Evolutionary conservation across 306 rosid species (phyloP), one percentile per base, ranked within the genome.

Genomic region (Lathyrus tuberosus): DNA sequence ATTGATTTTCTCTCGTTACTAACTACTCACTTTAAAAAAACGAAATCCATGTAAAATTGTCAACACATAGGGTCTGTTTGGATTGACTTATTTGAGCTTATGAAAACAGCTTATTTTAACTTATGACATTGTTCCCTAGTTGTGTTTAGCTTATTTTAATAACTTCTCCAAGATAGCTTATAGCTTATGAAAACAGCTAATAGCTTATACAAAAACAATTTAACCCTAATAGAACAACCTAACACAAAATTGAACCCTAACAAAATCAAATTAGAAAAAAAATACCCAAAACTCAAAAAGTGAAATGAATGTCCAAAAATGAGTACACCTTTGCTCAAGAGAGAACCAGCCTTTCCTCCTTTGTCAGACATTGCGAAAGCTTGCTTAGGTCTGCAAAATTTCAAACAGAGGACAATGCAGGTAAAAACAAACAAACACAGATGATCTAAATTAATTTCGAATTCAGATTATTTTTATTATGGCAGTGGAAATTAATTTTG

Each of bases 291-390:
- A 70, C 40, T 0, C 4, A 30, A 48, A 22, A 47, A 15, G 20
- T 37, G 20, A 20, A 26, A 48, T 16, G 67, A 65, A 58, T 38
- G 49, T 18, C 43, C 31, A 67, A 77, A 11, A 51, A 62, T 64
- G 24, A 82, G 80, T 73, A 28, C 77, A 35, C 80, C 75, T 78
- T 78, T 82, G 78, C 77, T 71, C 37, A 71, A 41, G 20, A 62
- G 35, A 24, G 91, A 72, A 62, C 33, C 79, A 49, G 83, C 89
- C 79, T 82, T 88, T 72, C 88, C 96, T 35, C 86, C 90, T 81
- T 89, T 92, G 48, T 86, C 96, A 65, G 87, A 72, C 93, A 88
- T 87, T 44, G 14, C 66, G 3, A 58, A 74, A 65, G 51, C 51
- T 15, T 26, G 56, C 33, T 66, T 69, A 71, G 56, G 67, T 81